Evolutionary conservation across 2,329 filamentous ascomycete genomes (phyloP), one percentile per base, ranked within the genome.

Genomic region (Colletotrichum destructivum): DNA sequence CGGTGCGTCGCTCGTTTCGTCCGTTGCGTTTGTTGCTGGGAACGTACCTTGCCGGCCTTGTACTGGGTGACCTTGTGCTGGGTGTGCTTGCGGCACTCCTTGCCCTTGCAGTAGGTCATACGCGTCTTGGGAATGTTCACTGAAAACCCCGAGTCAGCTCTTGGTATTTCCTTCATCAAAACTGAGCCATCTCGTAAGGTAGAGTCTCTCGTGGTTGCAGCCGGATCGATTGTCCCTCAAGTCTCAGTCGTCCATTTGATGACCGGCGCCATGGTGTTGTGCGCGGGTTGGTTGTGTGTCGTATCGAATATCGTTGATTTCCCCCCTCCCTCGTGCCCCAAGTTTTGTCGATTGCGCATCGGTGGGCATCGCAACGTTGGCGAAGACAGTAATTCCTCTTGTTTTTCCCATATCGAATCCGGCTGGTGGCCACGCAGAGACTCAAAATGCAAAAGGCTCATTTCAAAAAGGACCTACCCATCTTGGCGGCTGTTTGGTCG

Each of bases 111-210:
- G 90, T 95, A 98, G 86, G 95, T 98, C 89, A 94, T 93, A 85
- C 95, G 92, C 86, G 95, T 98, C 91, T 98, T 98, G 84, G 95
- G 95, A 89, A 98, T 93, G 94, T 98, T 98, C 90, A 98, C 95
- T 95, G 96, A 79, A 70, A 70, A 69, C 70, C 76, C 74, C 68
- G 18, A n/a, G 65, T 64, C 66, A 76, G 80, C 83, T 78, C 81
- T 78, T 51, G 64, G 52, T 51, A 35, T 70, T 70, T 38, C 44
- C 47, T 38, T 59, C 49, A 52, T 55, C 61, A 49, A 42, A 47
- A 59, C 23, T 15, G 21, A 38, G 44, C 44, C 51, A 57, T 64
- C 59, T 62, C 51, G 15, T 11, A 61, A 52, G 52, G 26, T 26
- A 57, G 49, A 57, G 49, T 51, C 46, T 64, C 38, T 47, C 40